phyloP scores from a whole-genome alignment of 2,329 filamentous ascomycete genomes.

The Allantophomopsis lycopodina region DNA sequence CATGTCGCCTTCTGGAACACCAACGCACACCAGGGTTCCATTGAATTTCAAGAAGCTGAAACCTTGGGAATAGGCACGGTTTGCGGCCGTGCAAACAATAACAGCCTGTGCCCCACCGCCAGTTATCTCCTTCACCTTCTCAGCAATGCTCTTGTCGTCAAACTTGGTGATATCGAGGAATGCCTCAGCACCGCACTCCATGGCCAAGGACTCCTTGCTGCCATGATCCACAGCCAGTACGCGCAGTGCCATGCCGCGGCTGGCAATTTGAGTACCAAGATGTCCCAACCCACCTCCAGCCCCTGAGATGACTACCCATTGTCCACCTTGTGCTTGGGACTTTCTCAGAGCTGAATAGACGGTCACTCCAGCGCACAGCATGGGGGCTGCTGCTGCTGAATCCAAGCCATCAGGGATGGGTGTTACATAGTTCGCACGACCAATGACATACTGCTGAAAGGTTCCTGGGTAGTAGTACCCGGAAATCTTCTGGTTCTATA shows the following conservation, averaged over 20 bases:
- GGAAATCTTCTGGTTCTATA: conserved; percentile 36
- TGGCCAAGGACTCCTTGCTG: conserved; percentile 42
- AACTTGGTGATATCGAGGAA: conserved; percentile 48
- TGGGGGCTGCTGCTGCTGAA: conserved; percentile 47
- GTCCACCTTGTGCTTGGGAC: conserved; percentile 31
- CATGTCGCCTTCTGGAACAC: conserved; percentile 30
- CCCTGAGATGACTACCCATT: conserved; percentile 37
- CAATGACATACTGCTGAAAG: conserved; percentile 57
- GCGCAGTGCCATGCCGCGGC: conserved; percentile 44
- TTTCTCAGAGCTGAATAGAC: conserved; percentile 54
- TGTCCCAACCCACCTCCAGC: conserved; percentile 53
- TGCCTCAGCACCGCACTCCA: conserved; percentile 47
- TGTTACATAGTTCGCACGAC: conserved; percentile 54
- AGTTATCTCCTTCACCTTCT: conserved; percentile 40
- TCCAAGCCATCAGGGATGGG: conserved; percentile 49
- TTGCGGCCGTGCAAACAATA: conserved; percentile 37
- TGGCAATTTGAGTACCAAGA: conserved; percentile 45
- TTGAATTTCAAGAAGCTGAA: conserved; percentile 30
- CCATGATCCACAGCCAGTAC: conserved; percentile 53
- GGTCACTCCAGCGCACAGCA: conserved; percentile 56
- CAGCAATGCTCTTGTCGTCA: conserved; percentile 32
- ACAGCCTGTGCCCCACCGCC: conserved; percentile 47
- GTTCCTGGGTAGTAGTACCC: conserved; percentile 57
- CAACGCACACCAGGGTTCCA: conserved; percentile 35
- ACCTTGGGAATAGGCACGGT: conserved; percentile 33